Conservation (phyloP, 1,139 yeast species). For the Kurtzmaniella natalensis region DNA sequence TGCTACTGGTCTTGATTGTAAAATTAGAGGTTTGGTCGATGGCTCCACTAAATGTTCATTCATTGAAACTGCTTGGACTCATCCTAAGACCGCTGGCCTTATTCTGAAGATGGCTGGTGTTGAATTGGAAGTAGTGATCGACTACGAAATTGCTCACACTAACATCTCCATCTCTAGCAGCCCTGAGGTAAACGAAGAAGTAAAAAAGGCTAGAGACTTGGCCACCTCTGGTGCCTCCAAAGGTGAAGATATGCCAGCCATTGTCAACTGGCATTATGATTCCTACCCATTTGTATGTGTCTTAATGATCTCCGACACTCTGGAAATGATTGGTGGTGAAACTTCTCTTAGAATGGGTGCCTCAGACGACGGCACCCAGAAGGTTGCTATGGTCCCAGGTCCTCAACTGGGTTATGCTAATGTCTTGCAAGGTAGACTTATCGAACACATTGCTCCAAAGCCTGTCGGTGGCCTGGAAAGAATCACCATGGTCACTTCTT, state of each 20-base stretch:
- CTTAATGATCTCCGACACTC: slow-evolving; percentile 54
- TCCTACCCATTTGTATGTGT: slow-evolving; percentile 63
- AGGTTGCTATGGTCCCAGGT: slow-evolving; percentile 44
- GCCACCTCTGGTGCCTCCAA: slow-evolving; percentile 14
- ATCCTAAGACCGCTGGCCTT: slow-evolving; percentile 48
- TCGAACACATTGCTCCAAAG: slow-evolving; percentile 53
- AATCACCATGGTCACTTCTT: slow-evolving; percentile 47
- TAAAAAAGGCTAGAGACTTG: slow-evolving; percentile 11
- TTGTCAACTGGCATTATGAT: slow-evolving; percentile 58
- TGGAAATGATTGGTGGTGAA: slow-evolving; percentile 57
- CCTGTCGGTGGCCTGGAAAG: slow-evolving; percentile 51
- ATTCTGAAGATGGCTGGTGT: slow-evolving; percentile 52
- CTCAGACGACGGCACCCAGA: slow-evolving; percentile 9
- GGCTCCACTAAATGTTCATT: slow-evolving; percentile 34
- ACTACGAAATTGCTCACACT: slow-evolving; percentile 51
- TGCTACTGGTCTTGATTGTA: slow-evolving; percentile 45
- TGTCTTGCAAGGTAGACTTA: slow-evolving; percentile 51
- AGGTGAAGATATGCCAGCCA: slow-evolving; percentile 42
- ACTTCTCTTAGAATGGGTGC: slow-evolving; percentile 48
- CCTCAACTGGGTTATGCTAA: slow-evolving; percentile 54
- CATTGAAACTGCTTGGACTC: slow-evolving; percentile 51
- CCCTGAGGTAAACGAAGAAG: slow-evolving; percentile 19
- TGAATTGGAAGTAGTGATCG: slow-evolving; percentile 47
- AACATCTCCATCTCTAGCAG: slow-evolving; percentile 37
- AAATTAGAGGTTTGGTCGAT: slow-evolving; percentile 46